phyloP scores from a whole-genome alignment of 176 grass and related monocot species.

The Cenchrus americanus region DNA sequence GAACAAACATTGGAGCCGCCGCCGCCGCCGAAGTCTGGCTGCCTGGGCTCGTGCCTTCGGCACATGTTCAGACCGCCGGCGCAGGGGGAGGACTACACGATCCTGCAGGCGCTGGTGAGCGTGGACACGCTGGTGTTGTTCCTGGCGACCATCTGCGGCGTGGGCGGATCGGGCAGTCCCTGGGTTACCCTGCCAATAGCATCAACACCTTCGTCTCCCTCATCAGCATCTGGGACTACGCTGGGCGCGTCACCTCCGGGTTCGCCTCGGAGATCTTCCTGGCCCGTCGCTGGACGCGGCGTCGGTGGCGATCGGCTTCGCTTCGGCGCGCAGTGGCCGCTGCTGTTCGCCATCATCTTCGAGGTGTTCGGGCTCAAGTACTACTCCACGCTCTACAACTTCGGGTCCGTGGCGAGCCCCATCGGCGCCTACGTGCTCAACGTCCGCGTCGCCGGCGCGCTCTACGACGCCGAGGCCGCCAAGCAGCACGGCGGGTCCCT shows the following conservation, averaged over 20 bases:
- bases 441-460: slow-evolving; percentile 58
- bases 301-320: slow-evolving; percentile 63
- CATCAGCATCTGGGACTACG: slow-evolving; percentile 91
- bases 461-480: slow-evolving; percentile 64
- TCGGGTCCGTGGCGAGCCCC: slow-evolving; percentile 71
- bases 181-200: slow-evolving; percentile 58
- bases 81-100: slow-evolving; percentile 66
- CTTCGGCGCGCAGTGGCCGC: slow-evolving; percentile 85
- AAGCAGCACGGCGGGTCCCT: slow-evolving; percentile 50
- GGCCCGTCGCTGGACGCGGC: slow-evolving; percentile 46
- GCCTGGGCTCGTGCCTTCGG: slow-evolving; percentile 26
- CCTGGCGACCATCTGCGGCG: slow-evolving; percentile 70
- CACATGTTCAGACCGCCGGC: slow-evolving; percentile 59
- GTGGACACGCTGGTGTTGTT: slow-evolving; percentile 75
- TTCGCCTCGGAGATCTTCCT: slow-evolving; percentile 69
- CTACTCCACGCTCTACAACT: slow-evolving; percentile 88
- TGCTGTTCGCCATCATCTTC: slow-evolving; percentile 80
- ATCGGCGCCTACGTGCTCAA: slow-evolving; percentile 71
- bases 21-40: background rate
- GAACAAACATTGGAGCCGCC: background rate
- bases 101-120: slow-evolving; percentile 75
- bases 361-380: slow-evolving; percentile 87
- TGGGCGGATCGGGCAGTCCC: slow-evolving; percentile 71
- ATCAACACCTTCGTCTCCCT: slow-evolving; percentile 82
- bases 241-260: slow-evolving; percentile 58